Conservation (phyloP, 306 rosid genomes). For the Benincasa hispida region DNA sequence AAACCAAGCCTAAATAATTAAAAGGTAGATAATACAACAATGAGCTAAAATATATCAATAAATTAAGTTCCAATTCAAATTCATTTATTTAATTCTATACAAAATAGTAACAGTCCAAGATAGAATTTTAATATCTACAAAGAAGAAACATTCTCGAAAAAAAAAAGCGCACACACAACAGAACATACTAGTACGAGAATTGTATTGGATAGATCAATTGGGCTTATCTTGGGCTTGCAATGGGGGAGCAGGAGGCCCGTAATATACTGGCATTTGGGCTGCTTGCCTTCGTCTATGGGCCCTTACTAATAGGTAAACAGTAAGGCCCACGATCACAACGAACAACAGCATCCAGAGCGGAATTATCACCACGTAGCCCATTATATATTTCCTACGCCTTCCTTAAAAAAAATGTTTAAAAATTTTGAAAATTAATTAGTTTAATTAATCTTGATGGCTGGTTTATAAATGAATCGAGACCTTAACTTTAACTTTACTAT, state of each 20-base stretch:
- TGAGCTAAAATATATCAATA: background rate
- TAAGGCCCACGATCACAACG: background rate
- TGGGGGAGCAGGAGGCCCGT: conserved; percentile 44
- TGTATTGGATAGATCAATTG: background rate
- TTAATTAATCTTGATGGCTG: too few species aligned
- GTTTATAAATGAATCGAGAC: too few species aligned
- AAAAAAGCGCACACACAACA: background rate
- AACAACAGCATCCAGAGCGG: background rate
- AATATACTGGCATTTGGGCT: background rate
- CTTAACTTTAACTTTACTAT: background rate
- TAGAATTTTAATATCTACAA: background rate
- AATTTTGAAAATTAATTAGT: background rate
- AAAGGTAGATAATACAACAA: background rate
- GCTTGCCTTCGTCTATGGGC: conserved; percentile 22
- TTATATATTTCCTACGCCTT: background rate
- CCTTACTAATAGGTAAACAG: conserved; percentile 36
- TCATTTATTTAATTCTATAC: background rate
- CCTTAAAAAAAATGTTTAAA: background rate
- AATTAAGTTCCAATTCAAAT: background rate
- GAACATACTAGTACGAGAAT: background rate
- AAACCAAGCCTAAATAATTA: background rate
- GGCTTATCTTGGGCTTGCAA: conserved; percentile 22
- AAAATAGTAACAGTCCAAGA: background rate
- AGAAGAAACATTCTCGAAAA: background rate
- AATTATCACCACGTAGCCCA: background rate